Base-by-base conservation (phyloP, 2,329 filamentous ascomycete genomes). In the Fusarium nelsonii region DNA sequence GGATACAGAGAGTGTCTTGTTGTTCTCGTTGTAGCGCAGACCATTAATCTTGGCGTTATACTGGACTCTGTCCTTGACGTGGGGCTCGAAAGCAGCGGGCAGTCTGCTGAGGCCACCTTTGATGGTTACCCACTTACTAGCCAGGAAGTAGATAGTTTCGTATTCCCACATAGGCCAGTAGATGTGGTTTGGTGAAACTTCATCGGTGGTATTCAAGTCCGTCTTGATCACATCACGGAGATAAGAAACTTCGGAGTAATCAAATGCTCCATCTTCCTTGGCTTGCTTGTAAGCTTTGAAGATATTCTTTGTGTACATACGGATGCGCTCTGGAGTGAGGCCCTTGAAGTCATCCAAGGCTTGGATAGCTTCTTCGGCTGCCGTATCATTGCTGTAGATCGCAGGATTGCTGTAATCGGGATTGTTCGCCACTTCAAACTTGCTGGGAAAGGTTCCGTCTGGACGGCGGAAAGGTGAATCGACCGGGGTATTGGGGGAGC, bases 131-230 rank as follows among this genome's bases (percentile, higher is more conserved):
- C 63, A 68, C 7, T 58, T 62, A 5, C 64, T 62, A 3, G 76
- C 59, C 11, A 66, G 5, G 40, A 66, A 63, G 50, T 54, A 65
- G 20, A 67, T 6, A 0, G 60, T 62, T 12, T 68, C 49, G 33
- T 66, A 49, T 14, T 76, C 74, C 75, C 76, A 74, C 64, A 78
- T 77, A 1, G 76, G 73, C 56, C 68, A 74, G 11, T 67, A 64
- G 0, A 65, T 58, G 3, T 63, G 60, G 0, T 58, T 63, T 1
- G 54, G 59, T 0, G 43, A 30, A 0, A 63, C 26, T 6, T 63
- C 32, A 1, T 53, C 80, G 0, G 80, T 81, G 11, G 78, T 74
- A 45, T 82, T 81, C 11, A 76, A 71, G 39, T 77, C 76, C 1
- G 78, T 74, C 16, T 74, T 69, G 15, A 82, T 74, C 4, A 77